Percentiles rank a stretch among this genome's conserved stretches.
Conservation (phyloP, 441 rosid species). For the Metrosideros polymorpha region DNA sequence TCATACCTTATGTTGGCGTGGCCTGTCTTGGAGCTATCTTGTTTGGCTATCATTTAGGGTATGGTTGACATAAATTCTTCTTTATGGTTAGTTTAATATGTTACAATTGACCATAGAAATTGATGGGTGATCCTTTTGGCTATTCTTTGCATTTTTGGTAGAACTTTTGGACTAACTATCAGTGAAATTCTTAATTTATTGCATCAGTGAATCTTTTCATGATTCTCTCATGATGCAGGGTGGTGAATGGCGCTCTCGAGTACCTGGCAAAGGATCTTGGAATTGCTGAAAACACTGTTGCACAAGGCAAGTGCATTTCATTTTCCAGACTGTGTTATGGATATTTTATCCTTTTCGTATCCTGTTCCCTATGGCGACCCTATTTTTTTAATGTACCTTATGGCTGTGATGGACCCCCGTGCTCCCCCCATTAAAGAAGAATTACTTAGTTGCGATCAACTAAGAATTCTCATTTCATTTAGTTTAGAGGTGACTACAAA, state of each 20-base stretch:
- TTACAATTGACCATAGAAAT: neutral
- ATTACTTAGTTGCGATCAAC: neutral
- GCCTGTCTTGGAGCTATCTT: conserved; percentile 94
- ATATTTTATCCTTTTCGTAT: neutral
- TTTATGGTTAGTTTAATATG: neutral
- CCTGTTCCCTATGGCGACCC: neutral
- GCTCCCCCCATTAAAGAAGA: neutral
- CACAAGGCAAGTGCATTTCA: conserved; percentile 63
- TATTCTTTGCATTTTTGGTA: neutral
- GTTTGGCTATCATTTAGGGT: conserved; percentile 99
- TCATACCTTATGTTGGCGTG: conserved; percentile 83
- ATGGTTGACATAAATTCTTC: conserved; percentile 6
- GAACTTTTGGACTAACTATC: neutral
- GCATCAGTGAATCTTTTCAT: neutral
- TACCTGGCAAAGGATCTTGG: conserved; percentile 96
- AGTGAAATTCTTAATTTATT: neutral
- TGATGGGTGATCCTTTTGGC: neutral
- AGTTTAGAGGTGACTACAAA: neutral
- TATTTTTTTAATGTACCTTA: neutral
- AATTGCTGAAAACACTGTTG: conserved; percentile 67
- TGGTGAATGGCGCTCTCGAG: conserved; percentile 94
- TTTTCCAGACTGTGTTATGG: neutral
- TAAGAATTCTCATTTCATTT: neutral
- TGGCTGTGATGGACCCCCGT: neutral
- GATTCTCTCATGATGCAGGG: conserved; percentile 33